A percentile compares a stretch with the other conserved stretches of the same genome.
phyloP scores from a whole-genome alignment of 768 basidiomycete genomes.

The Rickenella mellea region DNA sequence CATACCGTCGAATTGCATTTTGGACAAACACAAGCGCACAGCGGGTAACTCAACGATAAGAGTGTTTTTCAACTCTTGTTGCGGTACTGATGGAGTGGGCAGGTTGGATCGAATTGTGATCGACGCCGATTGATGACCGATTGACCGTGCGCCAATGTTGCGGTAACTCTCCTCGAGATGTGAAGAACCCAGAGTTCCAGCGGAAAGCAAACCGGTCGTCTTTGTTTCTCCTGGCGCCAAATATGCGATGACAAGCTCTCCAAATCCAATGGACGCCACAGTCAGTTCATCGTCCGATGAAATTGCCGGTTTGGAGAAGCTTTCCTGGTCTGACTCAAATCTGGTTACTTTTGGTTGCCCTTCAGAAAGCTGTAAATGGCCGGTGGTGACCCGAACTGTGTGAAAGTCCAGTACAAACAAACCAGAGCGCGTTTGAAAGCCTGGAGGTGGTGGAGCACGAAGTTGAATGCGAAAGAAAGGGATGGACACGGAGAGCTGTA shows the following conservation, averaged over 20 bases:
- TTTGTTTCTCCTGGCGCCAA: slow-evolving; percentile 27
- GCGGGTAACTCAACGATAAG: slow-evolving; percentile 45
- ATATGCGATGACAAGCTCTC: slow-evolving; percentile 38
- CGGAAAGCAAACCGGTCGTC: slow-evolving; percentile 38
- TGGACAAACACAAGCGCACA: slow-evolving; percentile 50
- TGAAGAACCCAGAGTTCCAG: slow-evolving; percentile 37
- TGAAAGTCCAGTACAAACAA: slow-evolving; percentile 57
- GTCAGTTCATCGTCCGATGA: slow-evolving; percentile 4
- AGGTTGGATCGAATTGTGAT: slow-evolving; percentile 14
- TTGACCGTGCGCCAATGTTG: too few species aligned
- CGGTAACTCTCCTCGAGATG: too few species aligned
- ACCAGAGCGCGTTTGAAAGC: slow-evolving; percentile 49
- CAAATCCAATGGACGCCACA: too few species aligned
- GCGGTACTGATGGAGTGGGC: too few species aligned
- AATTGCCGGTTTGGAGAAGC: not conserved
- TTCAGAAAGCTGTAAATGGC: too few species aligned
- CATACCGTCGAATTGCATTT: slow-evolving; percentile 60
- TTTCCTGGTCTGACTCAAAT: too few species aligned
- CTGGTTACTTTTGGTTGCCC: too few species aligned
- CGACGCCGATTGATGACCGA: slow-evolving; percentile 12
- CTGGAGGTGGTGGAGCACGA: slow-evolving; percentile 52
- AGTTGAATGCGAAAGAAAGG: slow-evolving; percentile 58
- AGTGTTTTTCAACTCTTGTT: slow-evolving; percentile 3
- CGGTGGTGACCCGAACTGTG: slow-evolving; percentile 31
- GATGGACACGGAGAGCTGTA: slow-evolving; percentile 28